Conservation (phyloP, 2,329 filamentous ascomycete genomes). For the Paecilomyces sp. region DNA sequence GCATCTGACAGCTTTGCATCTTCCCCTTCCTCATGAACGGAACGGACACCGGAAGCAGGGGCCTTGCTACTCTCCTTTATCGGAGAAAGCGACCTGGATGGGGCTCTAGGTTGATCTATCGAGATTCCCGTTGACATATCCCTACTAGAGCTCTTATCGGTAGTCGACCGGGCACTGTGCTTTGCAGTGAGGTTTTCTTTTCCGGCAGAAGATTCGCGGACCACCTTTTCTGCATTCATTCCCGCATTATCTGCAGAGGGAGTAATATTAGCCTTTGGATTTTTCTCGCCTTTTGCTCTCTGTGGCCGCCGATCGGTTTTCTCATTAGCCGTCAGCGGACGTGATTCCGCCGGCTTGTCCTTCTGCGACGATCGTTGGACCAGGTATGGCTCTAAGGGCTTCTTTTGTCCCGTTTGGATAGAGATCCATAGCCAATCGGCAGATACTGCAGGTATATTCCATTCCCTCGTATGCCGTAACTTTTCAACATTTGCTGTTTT, state of each 20-base stretch:
- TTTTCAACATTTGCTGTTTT: slow-evolving; percentile 60
- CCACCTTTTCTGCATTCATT: not conserved
- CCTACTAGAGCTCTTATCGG: not conserved
- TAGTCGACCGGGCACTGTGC: not conserved
- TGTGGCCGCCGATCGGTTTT: not conserved
- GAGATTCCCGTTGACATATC: not conserved
- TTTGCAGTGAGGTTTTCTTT: not conserved
- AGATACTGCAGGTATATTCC: slow-evolving; percentile 72
- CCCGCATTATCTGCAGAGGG: not conserved
- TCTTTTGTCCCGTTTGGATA: slow-evolving; percentile 48
- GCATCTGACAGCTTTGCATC: slow-evolving; percentile 9
- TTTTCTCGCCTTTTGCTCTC: not conserved
- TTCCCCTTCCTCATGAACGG: slow-evolving; percentile 9
- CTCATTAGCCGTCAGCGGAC: not conserved
- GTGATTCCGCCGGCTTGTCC: slow-evolving; percentile 3
- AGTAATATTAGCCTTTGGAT: not conserved
- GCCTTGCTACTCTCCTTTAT: not conserved
- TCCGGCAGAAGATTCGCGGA: not conserved
- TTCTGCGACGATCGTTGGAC: slow-evolving; percentile 23
- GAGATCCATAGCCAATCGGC: slow-evolving; percentile 82
- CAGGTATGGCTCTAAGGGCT: slow-evolving; percentile 42
- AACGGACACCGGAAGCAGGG: not conserved
- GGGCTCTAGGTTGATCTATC: not conserved
- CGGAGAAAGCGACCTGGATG: slow-evolving; percentile 1
- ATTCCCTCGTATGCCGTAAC: slow-evolving; percentile 65